A percentile compares a stretch with the other conserved stretches of the same genome.
phyloP scores from a whole-genome alignment of 2,329 filamentous ascomycete genomes.

The Pestalotiopsis sp. region DNA sequence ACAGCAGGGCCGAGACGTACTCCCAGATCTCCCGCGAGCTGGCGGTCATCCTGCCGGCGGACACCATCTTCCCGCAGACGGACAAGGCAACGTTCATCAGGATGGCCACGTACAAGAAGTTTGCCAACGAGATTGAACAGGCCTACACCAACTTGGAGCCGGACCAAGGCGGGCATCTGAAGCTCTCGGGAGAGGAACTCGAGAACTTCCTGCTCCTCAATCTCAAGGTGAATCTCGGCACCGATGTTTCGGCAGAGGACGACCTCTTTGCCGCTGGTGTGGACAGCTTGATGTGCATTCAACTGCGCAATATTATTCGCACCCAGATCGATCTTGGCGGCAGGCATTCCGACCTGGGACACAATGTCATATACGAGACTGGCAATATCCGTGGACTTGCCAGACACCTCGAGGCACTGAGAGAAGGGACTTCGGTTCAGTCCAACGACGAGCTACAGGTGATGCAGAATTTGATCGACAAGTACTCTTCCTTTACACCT shows the following conservation, averaged over 20 bases:
- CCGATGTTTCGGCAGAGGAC: not conserved
- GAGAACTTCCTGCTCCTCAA: not conserved
- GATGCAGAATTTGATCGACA: not conserved
- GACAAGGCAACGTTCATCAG: not conserved
- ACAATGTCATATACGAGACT: not conserved
- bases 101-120: not conserved
- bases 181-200: not conserved
- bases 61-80: not conserved
- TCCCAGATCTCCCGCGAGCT: conserved; percentile 51
- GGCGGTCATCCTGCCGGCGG: conserved; percentile 32
- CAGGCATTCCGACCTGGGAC: not conserved
- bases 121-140: not conserved
- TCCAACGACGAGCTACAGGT: not conserved
- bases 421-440: not conserved
- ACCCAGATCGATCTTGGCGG: not conserved
- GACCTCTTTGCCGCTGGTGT: not conserved
- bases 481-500: not conserved
- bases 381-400: not conserved
- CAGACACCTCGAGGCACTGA: not conserved
- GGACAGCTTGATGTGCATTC: not conserved
- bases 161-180: not conserved
- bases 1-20: conserved; percentile 52
- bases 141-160: not conserved
- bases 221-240: not conserved
- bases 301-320: not conserved